Base-by-base conservation (phyloP, 441 rosid genomes). In the Jatropha podagrica region DNA sequence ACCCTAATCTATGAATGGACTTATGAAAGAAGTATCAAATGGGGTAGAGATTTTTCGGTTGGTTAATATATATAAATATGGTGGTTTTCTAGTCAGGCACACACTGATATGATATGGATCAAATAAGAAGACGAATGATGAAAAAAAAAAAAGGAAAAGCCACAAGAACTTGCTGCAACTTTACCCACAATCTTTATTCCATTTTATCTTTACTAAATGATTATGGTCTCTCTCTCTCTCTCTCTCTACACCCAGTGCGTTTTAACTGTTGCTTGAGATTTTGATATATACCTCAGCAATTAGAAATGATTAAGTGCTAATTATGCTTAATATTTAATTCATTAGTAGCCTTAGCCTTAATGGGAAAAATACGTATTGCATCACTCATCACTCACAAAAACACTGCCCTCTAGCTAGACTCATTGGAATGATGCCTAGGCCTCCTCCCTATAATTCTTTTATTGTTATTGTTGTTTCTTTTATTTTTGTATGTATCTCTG, bases 161-260 rank as follows among this genome's bases (percentile, higher is more conserved):
- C 72, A 70, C 70, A 27, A 68, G 37, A 13, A 54, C 9, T 74
- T 79, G 81, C 71, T 79, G 71, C 75, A 27, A 23, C 76, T 71
- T 79, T 74, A 27, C 72, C 74, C 62, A 52, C 65, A 69, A 12
- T 41, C 7, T 20, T 59, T 73, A 65, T 79, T 76, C 76, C 41
- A 26, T 79, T 71, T 54, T 61, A 60, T 78, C 71, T 44, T 18
- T 4, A 26, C 37, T 61, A 60, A 60, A 73, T 78, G 64, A 82
- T 79, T 14, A 56, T 62, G 62, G 37, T 27, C 68, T 40, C 48
- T 48, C 51, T 60, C 32, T 59, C 65, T 37, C 7, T 10, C 18
- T 56, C 64, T 20, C 49, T 20, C 41, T 32, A 40, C 18, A 62
- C 56, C 6, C 13, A 27, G 77, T 79, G 82, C 74, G 60, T 61